Evolutionary conservation across 129 eudicot species (phyloP), one percentile per base, ranked within the genome.

Genomic region (Mikania micrantha): DNA sequence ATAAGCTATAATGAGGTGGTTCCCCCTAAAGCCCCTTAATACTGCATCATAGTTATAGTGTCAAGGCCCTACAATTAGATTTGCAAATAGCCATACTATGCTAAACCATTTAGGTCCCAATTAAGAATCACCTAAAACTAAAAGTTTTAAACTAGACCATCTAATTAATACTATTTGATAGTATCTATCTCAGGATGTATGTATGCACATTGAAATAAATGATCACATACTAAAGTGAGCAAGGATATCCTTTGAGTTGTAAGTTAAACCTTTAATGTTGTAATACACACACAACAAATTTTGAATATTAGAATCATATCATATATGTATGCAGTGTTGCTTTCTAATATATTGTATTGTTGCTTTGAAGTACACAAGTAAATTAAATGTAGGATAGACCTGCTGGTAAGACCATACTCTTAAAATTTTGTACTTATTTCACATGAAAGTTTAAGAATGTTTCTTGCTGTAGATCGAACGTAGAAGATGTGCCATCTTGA

Each of bases 401-500:
- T 69, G 17, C 52, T 35, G 50, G 29, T n/a, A n/a, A n/a, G n/a
- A n/a, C n/a, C n/a, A n/a, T n/a, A n/a, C n/a, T 20, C 3, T 52
- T 54, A 49, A 21, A 16, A 17, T 42, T 42, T 70, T 27, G 59
- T 41, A 57, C 32, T 40, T 21, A 41, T 66, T 2, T 57, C 19
- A 21, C 59, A 54, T 42, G 12, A 21, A 44, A 44, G 54, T 39
- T 64, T 36, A 36, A 31, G 49, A 65, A 21, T 65, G 79, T 66
- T 66, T 74, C 50, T 2, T 74, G 20, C 58, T 39, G 47, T 47
- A 75, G 79, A 59, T 16, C 29, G 74, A 40, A 17, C 28, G 11
- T 35, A 47, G 62, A 60, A 67, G 59, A 45, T 19, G 61, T 35
- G 69, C 44, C 35, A 58, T 67, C 31, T 42, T 75, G 63, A 75